Base-by-base conservation (phyloP, 169 alveolate genomes). In the Amoebophrya sp. region DNA sequence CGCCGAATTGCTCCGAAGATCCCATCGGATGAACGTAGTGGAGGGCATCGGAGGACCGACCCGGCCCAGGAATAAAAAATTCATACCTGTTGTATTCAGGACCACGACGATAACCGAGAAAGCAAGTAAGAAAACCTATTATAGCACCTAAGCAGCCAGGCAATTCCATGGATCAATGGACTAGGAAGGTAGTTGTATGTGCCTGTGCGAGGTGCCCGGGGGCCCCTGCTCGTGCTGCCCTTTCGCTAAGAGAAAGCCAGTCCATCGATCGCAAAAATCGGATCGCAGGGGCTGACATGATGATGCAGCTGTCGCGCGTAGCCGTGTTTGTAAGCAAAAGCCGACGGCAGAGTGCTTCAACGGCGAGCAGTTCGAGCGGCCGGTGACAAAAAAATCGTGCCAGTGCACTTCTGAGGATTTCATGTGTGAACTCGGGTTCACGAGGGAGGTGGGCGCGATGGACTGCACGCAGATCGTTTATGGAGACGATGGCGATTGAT, bases 381-480 rank as follows among this genome's bases (percentile, higher is more conserved):
- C 94, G 41, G 95, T 94, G 42, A 96, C 95, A 89, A 93, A 95
- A 31, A 94, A 95, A 78, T 92, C 93, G 38, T 98, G 99, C 93
- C 94, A 94, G 41, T 98, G 99, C 90, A 95, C 99, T 34, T 97
- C 97, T 89, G 97, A 95, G 90, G 99, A 98, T 91, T 98, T 95
- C 93, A 98, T 97, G 92, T 98, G 99, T 92, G 99, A 98, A 93
- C 92, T 96, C 40, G 99, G 99, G 29, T 97, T 94, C 91, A 92
- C 95, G 10, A 94, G 98, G 78, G 92, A 93, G 67, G 92, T 96
- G 26, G 97, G 97, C 39, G 94, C 97, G 88, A 94, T 92, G 88
- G 95, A 94, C 40, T 96, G 97, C 90, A n/a, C 38, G 29, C 78
- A 58, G 78, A 29, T 58, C 7, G 78, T 23, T n/a, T n/a, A n/a